phyloP scores from a whole-genome alignment of 202 grass and related monocot species.

The Sporobolus alterniflorus region DNA sequence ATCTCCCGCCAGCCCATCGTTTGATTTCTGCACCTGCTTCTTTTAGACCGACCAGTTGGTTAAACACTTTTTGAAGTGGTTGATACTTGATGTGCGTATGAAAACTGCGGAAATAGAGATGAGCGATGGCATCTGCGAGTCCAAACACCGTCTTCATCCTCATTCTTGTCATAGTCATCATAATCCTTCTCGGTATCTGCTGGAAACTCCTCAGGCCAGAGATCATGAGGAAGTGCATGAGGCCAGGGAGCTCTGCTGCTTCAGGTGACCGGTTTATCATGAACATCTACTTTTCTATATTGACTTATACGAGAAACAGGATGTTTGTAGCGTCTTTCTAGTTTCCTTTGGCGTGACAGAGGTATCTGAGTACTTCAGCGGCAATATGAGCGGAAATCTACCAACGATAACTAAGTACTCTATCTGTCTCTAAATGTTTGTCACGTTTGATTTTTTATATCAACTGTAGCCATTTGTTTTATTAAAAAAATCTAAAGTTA shows the following conservation, averaged over 20 bases:
- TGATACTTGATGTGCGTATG: neutral
- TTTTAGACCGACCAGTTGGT: neutral
- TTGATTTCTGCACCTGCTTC: neutral
- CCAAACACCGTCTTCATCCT: neutral
- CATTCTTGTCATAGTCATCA: neutral
- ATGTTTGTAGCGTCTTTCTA: neutral
- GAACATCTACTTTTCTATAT: neutral
- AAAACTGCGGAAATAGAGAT: neutral
- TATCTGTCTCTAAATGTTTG: too few relatives aligned
- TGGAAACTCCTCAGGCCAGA: neutral
- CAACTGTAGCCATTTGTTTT: too few relatives aligned
- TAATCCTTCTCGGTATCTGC: neutral
- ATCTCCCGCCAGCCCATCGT: constrained; percentile 8
- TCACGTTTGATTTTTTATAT: too few relatives aligned
- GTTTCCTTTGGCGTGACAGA: neutral
- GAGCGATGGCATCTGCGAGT: neutral
- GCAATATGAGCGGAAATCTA: constrained; percentile 71
- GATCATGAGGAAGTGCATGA: too few relatives aligned
- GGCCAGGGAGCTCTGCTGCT: too few relatives aligned
- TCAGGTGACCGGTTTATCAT: too few relatives aligned
- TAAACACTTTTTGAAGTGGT: neutral
- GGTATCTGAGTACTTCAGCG: constrained; percentile 58
- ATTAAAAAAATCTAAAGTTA: too few relatives aligned
- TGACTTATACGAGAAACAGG: neutral
- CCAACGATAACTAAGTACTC: constrained; percentile 58